Base-by-base conservation (phyloP, 768 basidiomycete species). In the Kwoniella dejecticola region DNA sequence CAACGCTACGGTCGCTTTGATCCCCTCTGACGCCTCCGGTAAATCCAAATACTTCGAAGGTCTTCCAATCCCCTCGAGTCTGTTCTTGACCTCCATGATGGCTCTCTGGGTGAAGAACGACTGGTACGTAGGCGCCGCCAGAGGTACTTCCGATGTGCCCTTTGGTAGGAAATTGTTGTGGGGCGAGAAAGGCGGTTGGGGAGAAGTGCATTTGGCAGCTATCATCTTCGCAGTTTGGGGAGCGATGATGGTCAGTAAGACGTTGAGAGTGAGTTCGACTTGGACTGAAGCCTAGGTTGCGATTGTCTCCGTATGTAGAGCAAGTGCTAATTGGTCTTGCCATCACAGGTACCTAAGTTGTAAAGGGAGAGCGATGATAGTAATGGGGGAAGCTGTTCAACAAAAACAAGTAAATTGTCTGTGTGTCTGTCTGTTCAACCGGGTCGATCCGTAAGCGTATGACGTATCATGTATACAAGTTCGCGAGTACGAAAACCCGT, bases 241-340 rank as follows among this genome's bases (percentile, higher is more conserved):
- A 8, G 88, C 92, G 15, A 89, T 90, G 48, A 98, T 99, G 95
- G 90, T 99, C 66, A 94, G 91, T 83, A 98, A 98, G 81, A 98
- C 96, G 15, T 82, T 99, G 46, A 84, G 87, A 50, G 86, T 97
- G 52, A 89, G 75, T 75, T 36, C 33, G 15, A 36, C 15, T 36
- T n/a, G n/a, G n/a, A n/a, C n/a, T n/a, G n/a, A n/a, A n/a, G n/a
- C n/a, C n/a, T n/a, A n/a, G n/a, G n/a, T n/a, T n/a, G n/a, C n/a
- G n/a, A n/a, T n/a, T n/a, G n/a, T n/a, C n/a, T n/a, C n/a, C n/a
- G n/a, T n/a, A n/a, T n/a, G n/a, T n/a, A n/a, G n/a, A n/a, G n/a
- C n/a, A n/a, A n/a, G n/a, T n/a, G n/a, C n/a, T n/a, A n/a, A n/a
- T n/a, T n/a, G n/a, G n/a, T n/a, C n/a, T n/a, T n/a, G n/a, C n/a